Conservation (phyloP, 208 protist genomes). For the Trypanosoma cruzi region DNA sequence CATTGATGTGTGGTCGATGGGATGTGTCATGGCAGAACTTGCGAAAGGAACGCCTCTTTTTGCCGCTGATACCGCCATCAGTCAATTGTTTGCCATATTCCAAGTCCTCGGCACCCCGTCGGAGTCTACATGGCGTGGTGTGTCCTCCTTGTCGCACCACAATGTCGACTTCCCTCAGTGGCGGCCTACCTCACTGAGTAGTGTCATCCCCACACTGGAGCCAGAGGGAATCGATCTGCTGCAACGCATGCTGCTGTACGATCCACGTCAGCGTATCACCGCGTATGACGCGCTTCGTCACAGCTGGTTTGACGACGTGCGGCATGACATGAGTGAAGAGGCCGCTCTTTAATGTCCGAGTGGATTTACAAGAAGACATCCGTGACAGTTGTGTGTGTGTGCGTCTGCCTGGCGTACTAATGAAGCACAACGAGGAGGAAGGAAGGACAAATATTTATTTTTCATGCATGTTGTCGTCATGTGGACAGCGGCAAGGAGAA, state of each 20-base stretch:
- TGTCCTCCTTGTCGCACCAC: slow-evolving; percentile 71
- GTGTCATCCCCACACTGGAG: slow-evolving; percentile 58
- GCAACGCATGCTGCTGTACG: slow-evolving; percentile 59
- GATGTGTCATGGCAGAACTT: slow-evolving; percentile 96
- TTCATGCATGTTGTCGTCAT: too few relatives aligned
- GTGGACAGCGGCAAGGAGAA: too few relatives aligned
- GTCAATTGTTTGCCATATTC: slow-evolving; percentile 93
- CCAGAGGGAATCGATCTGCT: slow-evolving; percentile 67
- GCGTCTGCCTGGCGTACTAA: not conserved
- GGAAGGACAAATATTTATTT: not conserved
- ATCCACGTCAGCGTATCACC: slow-evolving; percentile 68
- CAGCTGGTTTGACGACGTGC: slow-evolving; percentile 84
- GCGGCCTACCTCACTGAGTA: slow-evolving; percentile 37
- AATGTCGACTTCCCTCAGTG: slow-evolving; percentile 70
- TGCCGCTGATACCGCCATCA: slow-evolving; percentile 81
- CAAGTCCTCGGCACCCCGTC: slow-evolving; percentile 94
- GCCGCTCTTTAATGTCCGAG: not conserved
- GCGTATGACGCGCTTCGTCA: slow-evolving; percentile 76
- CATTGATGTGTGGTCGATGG: slow-evolving; percentile 95
- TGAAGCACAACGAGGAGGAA: not conserved
- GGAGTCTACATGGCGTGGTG: slow-evolving; percentile 70
- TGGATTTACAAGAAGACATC: too few relatives aligned
- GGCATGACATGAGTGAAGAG: slow-evolving; percentile 27
- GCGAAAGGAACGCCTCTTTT: slow-evolving; percentile 81
- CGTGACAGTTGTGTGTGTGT: not conserved